Percentiles rank a stretch among this genome's conserved stretches.
Evolutionary conservation across 768 basidiomycete species (phyloP).

Genomic region (Kwoniella dendrophila): DNA sequence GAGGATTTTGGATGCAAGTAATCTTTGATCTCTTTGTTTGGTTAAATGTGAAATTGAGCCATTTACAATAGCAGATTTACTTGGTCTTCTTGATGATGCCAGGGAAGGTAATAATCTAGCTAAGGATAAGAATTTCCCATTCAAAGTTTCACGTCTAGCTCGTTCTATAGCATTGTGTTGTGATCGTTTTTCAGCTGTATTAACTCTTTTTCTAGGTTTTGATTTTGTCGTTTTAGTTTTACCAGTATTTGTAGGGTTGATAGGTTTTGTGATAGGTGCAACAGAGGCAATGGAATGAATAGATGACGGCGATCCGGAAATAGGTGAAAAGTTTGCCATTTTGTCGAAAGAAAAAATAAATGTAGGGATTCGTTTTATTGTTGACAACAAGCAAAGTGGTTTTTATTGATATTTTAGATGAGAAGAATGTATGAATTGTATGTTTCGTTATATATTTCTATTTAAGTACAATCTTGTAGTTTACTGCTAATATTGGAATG

Average conservation of each 20-base stretch:
- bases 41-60: conserved; percentile 77
- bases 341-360: not conserved
- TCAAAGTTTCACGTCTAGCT: conserved; percentile 87
- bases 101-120: conserved; percentile 89
- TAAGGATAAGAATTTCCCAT: conserved; percentile 84
- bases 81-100: conserved; percentile 85
- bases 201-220: conserved; percentile 84
- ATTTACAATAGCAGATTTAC: conserved; percentile 96
- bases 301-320: conserved; percentile 35
- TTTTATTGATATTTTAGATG: not conserved
- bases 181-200: conserved; percentile 93
- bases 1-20: conserved; percentile 78
- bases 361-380: not conserved
- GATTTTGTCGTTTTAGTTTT: conserved; percentile 15
- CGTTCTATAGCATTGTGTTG: conserved; percentile 98
- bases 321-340: conserved; percentile 35
- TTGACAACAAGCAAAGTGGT: conserved; percentile 4
- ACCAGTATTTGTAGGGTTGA: conserved; percentile 1
- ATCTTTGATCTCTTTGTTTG: conserved; percentile 75
- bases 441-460: not conserved
- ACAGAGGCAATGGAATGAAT: conserved; percentile 6
- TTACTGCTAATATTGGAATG: too few relatives aligned
- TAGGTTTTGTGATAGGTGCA: conserved; percentile 5
- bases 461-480: not conserved
- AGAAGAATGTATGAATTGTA: not conserved